These are phyloP conservation scores for Cladosporium austrohemisphaericum DNA, from an alignment of 2,329 filamentous ascomycete genomes.

Conservation along the genomic window DNA sequence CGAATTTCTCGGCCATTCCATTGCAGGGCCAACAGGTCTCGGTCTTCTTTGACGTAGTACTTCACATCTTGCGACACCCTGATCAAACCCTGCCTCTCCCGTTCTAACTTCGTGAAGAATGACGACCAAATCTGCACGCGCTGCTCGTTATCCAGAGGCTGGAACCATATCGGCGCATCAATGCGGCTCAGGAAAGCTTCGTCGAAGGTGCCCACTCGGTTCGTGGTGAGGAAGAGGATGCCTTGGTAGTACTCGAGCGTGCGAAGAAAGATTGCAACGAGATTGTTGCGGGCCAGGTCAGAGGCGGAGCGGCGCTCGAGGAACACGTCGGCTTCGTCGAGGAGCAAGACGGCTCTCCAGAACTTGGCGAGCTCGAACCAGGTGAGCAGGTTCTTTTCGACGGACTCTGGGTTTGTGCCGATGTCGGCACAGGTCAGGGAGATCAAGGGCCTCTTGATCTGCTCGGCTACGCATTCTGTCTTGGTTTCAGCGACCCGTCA, in stretches of 20 bases:
- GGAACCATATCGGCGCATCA: conserved; percentile 21
- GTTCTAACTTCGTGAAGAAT: conserved; percentile 13
- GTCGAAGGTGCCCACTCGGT: conserved; percentile 23
- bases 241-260: conserved; percentile 27
- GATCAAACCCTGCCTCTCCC: neutral
- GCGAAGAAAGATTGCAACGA: conserved; percentile 35
- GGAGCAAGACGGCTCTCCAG: conserved; percentile 51
- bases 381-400: conserved; percentile 1
- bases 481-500: neutral
- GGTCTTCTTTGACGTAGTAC: neutral
- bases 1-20: conserved; percentile 39
- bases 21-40: conserved; percentile 4
- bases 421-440: conserved; percentile 10
- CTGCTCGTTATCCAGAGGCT: conserved; percentile 22
- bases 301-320: conserved; percentile 47
- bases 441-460: conserved; percentile 40
- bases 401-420: neutral
- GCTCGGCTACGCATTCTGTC: conserved; percentile 31
- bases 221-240: conserved; percentile 28
- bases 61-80: neutral
- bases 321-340: conserved; percentile 60
- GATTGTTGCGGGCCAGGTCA: conserved; percentile 29
- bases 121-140: conserved; percentile 22
- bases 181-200: conserved; percentile 23
- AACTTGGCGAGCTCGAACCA: conserved; percentile 46